phyloP scores from a whole-genome alignment of 805 yeast species.

The Starmerella ratchasimensis region DNA sequence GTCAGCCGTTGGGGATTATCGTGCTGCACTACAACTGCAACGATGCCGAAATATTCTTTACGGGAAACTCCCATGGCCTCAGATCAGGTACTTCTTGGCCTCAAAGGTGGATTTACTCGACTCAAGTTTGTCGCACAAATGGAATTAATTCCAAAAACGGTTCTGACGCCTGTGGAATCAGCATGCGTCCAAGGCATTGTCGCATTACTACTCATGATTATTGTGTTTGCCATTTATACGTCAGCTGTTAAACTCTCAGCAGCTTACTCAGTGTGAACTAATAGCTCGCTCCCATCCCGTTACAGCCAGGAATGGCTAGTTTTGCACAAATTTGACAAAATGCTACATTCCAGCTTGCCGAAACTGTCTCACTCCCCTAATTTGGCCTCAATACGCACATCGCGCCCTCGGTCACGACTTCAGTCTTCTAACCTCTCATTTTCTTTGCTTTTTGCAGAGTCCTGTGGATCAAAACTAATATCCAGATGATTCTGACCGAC shows the following conservation, averaged over 20 bases:
- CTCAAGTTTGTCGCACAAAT: conserved; percentile 2
- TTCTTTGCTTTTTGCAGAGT: no score
- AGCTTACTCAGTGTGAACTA: neutral
- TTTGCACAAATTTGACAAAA: neutral
- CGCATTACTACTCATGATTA: conserved; percentile 4
- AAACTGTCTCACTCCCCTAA: neutral
- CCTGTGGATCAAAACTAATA: no score
- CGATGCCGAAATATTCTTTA: no score
- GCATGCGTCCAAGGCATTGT: conserved; percentile 3
- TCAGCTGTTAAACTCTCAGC: conserved; percentile 2
- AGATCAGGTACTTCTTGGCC: no score
- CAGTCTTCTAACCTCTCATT: no score
- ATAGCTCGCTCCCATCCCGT: no score
- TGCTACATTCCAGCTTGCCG: neutral
- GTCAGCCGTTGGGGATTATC: no score
- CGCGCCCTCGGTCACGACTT: conserved; percentile 4
- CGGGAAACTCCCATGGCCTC: no score
- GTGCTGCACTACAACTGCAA: no score
- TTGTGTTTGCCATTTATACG: conserved; percentile 13
- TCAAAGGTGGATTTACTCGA: neutral
- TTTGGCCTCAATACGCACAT: neutral
- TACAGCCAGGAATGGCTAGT: no score
- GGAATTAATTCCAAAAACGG: conserved; percentile 15
- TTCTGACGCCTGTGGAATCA: conserved; percentile 11
- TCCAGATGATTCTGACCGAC: no score